Percentiles rank a stretch among this genome's conserved stretches.
Evolutionary conservation across 2,329 filamentous ascomycete genomes (phyloP).

Genomic region (Parasarocladium wereldwijsianum): DNA sequence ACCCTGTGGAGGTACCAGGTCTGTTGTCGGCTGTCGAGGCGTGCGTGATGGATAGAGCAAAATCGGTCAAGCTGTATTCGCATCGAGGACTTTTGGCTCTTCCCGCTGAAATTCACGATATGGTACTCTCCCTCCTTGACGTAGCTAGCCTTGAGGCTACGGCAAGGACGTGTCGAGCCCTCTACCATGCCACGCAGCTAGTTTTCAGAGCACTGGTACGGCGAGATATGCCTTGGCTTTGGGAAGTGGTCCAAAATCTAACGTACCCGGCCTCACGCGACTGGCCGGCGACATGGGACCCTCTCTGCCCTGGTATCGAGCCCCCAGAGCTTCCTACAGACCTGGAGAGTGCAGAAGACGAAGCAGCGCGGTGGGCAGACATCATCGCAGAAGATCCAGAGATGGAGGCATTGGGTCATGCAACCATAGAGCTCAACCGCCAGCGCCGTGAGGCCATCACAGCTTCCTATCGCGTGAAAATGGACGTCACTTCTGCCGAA

Average conservation of each 20-base stretch:
- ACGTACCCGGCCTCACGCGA: slow-evolving; percentile 1
- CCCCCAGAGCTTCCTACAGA: not conserved
- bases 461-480: not conserved
- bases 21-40: not conserved
- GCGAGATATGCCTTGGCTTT: not conserved
- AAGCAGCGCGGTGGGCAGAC: not conserved
- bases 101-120: not conserved
- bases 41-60: not conserved
- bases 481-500: not conserved
- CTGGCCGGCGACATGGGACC: slow-evolving; percentile 3
- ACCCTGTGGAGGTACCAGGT: slow-evolving; percentile 1
- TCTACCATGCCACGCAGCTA: not conserved
- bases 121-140: not conserved
- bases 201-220: not conserved
- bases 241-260: not conserved
- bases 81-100: not conserved
- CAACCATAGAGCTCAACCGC: not conserved
- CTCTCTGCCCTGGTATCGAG: slow-evolving; percentile 1
- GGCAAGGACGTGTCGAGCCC: not conserved
- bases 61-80: too few relatives aligned
- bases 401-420: not conserved
- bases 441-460: not conserved
- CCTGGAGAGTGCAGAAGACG: not conserved
- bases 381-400: slow-evolving; percentile 1
- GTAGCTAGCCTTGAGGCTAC: not conserved